Evolutionary conservation across 345 rosid genomes (phyloP).

Genomic region (Gossypioides kirkii): DNA sequence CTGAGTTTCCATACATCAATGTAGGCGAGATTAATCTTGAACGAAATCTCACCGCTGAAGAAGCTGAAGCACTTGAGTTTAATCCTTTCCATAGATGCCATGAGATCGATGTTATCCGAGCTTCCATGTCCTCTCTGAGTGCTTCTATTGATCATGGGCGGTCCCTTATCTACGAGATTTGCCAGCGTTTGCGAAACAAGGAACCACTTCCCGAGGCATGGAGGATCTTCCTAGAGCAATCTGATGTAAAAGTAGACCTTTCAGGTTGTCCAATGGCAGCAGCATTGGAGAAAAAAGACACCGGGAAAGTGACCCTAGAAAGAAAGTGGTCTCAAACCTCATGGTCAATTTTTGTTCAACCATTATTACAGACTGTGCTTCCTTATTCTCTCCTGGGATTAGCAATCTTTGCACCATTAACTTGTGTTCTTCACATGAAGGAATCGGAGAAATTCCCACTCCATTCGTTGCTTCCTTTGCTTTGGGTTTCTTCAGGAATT

Average conservation of each 20-base stretch:
- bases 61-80: slow-evolving; percentile 52
- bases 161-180: slow-evolving; percentile 57
- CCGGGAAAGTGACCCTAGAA: slow-evolving; percentile 34
- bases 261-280: slow-evolving; percentile 67
- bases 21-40: slow-evolving; percentile 46
- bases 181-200: slow-evolving; percentile 51
- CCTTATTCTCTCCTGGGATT: slow-evolving; percentile 50
- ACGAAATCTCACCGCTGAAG: slow-evolving; percentile 42
- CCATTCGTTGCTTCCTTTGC: slow-evolving; percentile 44
- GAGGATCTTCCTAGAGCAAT: slow-evolving; percentile 53
- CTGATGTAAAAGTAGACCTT: slow-evolving; percentile 59
- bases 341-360: slow-evolving; percentile 51
- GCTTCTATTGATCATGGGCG: slow-evolving; percentile 77
- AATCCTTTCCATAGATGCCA: slow-evolving; percentile 43
- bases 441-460: slow-evolving; percentile 26
- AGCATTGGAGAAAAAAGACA: slow-evolving; percentile 22
- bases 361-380: slow-evolving; percentile 46
- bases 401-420: slow-evolving; percentile 34
- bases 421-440: slow-evolving; percentile 26
- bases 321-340: slow-evolving; percentile 45
- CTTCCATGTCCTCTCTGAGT: slow-evolving; percentile 46
- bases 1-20: slow-evolving; percentile 43
- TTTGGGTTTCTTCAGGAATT: slow-evolving; percentile 48
- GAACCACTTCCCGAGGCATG: slow-evolving; percentile 63
- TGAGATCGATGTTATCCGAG: slow-evolving; percentile 51